Evolutionary conservation across 352 stramenopile species (phyloP), one percentile per base, ranked within the genome.

Genomic region (Blastocystis sp.): DNA sequence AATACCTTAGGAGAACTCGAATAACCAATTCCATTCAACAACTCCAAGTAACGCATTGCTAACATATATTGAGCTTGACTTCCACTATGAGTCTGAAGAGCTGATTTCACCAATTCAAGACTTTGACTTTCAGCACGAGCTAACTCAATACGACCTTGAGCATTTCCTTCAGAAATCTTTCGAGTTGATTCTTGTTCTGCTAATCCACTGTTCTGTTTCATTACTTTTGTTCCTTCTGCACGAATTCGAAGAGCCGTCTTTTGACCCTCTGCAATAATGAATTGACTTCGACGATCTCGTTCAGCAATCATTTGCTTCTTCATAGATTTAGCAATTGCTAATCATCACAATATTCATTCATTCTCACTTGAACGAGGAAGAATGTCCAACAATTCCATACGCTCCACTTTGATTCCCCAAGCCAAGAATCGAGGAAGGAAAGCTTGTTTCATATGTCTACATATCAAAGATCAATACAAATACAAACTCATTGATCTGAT

Each of bases 261-360:
- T 46, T 90, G 89, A 16, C 89, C 89, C 59, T 90, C 89, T 35
- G 89, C 89, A 21, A 66, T 24, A 56, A 90, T 90, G 71, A 90
- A 90, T 39, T 90, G 88, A 43, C 88, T 89, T 27, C 89, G 89
- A 73, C 89, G 86, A 21, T 88, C 69, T 49, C 89, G 88, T 52
- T 90, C 89, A 27, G 89, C 89, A 67, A 90, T 89, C 89, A 90
- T 90, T 66, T 90, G 89, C 37, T 49, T 77, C 65, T 90, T 90
- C 89, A 90, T 90, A 32, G 88, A 77, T 19, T 89, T 57, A 5
- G 75, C 65, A 24, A 88, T 90, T 21, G 49, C 49, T 57, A 57
- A n/a, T 57, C 49, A 21, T 57, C 49, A 21, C 49, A 57, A 57
- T 57, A 12, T 21, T 21, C 21, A 12, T 57, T 21, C 49, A 57